Conservation (phyloP, 2,329 filamentous ascomycete species). For the Aspergillus glaucus region DNA sequence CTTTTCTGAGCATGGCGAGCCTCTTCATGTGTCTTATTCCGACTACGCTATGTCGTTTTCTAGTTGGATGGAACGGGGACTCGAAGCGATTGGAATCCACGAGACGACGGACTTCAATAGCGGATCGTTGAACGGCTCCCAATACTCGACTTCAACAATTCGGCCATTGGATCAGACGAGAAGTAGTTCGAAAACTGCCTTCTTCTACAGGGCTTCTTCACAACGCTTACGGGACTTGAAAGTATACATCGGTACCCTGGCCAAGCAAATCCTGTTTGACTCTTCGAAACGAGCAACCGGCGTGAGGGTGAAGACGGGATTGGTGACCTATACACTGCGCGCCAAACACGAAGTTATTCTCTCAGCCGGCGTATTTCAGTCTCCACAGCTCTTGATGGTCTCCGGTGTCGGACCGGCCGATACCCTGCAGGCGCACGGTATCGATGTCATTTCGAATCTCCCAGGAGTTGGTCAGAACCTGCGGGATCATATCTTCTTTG, state of each 20-base stretch:
- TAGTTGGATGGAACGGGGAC: conserved; percentile 30
- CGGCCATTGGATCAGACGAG: conserved; percentile 40
- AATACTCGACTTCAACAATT: conserved; percentile 43
- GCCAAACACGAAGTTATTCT: conserved; percentile 47
- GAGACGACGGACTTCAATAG: conserved; percentile 36
- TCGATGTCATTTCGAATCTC: conserved; percentile 21
- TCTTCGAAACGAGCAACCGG: conserved; percentile 40
- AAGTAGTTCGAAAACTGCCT: conserved; percentile 45
- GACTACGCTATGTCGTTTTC: conserved; percentile 35
- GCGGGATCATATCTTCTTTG: conserved; percentile 29
- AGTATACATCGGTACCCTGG: conserved; percentile 41
- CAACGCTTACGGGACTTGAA: conserved; percentile 25
- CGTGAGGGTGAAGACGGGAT: conserved; percentile 37
- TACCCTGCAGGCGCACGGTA: conserved; percentile 17
- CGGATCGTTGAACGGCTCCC: conserved; percentile 37
- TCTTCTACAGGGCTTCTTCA: conserved; percentile 15
- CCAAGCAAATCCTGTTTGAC: conserved; percentile 46
- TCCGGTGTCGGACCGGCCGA: conserved; percentile 43
- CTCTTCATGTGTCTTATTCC: conserved; percentile 39
- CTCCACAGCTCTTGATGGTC: conserved; percentile 50
- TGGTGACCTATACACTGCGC: conserved; percentile 40
- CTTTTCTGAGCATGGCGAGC: conserved; percentile 27
- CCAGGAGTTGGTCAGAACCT: conserved; percentile 35
- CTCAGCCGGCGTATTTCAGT: conserved; percentile 49
- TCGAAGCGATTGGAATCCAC: conserved; percentile 38